phyloP scores from a whole-genome alignment of 2,329 filamentous ascomycete species.

The Hymenoscyphus repandus region DNA sequence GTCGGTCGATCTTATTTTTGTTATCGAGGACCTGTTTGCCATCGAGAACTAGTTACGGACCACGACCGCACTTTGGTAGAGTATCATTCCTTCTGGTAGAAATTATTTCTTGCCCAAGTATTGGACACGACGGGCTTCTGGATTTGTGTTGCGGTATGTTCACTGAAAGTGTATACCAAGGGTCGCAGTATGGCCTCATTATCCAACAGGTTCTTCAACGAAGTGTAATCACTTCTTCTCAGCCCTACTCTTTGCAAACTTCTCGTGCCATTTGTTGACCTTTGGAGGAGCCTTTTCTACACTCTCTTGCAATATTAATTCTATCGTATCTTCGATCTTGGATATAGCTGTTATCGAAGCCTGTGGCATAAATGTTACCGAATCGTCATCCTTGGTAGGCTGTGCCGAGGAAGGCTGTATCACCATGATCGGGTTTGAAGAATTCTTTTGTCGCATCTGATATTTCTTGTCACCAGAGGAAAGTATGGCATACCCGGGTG shows the following conservation, averaged over 20 bases:
- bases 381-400: slow-evolving; percentile 19
- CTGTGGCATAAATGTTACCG: slow-evolving; percentile 27
- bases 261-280: slow-evolving; percentile 54
- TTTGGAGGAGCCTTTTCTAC: slow-evolving; percentile 27
- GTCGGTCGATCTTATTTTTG: too few relatives aligned
- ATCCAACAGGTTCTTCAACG: too few relatives aligned
- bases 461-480: slow-evolving; percentile 48
- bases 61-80: too few relatives aligned
- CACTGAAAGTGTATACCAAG: not conserved
- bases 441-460: slow-evolving; percentile 60
- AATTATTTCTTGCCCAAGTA: too few relatives aligned
- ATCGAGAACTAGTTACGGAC: too few relatives aligned
- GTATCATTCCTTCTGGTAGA: too few relatives aligned
- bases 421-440: slow-evolving; percentile 60
- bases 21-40: too few relatives aligned
- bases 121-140: too few relatives aligned
- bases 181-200: not conserved
- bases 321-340: slow-evolving; percentile 57
- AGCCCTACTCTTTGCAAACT: slow-evolving; percentile 38
- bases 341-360: slow-evolving; percentile 44
- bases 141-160: too few relatives aligned
- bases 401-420: slow-evolving; percentile 35
- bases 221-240: slow-evolving; percentile 1
- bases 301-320: slow-evolving; percentile 44
- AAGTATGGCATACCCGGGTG: slow-evolving; percentile 46